These are phyloP conservation scores for Lactarius trivialis DNA, from an alignment of 768 basidiomycete species.

Conservation along the genomic window DNA sequence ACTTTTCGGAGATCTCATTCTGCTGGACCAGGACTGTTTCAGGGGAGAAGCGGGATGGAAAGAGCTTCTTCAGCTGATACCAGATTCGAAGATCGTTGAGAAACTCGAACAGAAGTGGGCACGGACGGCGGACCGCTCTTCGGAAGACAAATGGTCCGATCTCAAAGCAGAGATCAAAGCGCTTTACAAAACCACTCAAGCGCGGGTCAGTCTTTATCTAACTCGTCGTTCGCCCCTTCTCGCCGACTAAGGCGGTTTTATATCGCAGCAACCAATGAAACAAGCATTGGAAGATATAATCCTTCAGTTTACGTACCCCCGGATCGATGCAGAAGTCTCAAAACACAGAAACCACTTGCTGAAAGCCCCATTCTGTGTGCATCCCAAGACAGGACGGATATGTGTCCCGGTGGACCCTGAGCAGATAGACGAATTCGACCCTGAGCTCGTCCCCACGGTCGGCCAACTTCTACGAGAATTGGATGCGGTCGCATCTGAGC, in stretches of 20 bases:
- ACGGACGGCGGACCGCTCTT: constrained; percentile 43
- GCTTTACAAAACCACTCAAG: constrained; percentile 28
- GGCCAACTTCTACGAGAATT: constrained; percentile 77
- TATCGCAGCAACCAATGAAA: constrained; percentile 31
- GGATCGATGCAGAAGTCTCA: constrained; percentile 94
- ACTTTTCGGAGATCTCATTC: constrained; percentile 59
- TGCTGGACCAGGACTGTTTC: constrained; percentile 85
- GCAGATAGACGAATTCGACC: constrained; percentile 74
- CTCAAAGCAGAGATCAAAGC: constrained; percentile 39
- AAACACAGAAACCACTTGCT: constrained; percentile 97
- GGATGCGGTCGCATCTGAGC: constrained; percentile 35
- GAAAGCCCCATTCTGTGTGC: constrained; percentile 95
- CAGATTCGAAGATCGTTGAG: constrained; percentile 47
- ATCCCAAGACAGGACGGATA: constrained; percentile 92
- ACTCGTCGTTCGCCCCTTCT: not conserved
- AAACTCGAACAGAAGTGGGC: constrained; percentile 56
- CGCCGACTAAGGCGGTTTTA: not conserved
- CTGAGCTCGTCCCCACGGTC: constrained; percentile 80
- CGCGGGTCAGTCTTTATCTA: constrained; percentile 30
- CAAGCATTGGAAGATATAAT: constrained; percentile 79
- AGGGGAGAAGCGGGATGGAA: constrained; percentile 62
- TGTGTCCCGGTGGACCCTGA: constrained; percentile 88
- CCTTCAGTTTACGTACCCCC: constrained; percentile 91
- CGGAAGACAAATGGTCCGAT: constrained; percentile 70
- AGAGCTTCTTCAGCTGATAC: constrained; percentile 65